Conservation (phyloP, 1,284 basidiomycete species). For the Puccinia horiana region DNA sequence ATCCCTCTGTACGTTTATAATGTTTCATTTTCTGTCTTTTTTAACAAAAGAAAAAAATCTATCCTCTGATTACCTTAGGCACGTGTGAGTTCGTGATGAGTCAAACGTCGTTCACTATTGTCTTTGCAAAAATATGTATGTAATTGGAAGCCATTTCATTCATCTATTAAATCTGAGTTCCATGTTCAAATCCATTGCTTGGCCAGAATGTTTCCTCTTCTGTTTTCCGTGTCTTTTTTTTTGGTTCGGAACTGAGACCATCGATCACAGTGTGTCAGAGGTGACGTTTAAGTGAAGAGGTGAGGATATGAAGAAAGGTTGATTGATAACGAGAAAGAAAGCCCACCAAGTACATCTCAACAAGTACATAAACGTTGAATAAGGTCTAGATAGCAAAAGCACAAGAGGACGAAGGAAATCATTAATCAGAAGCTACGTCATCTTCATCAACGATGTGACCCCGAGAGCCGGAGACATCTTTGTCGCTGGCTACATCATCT, state of each 20-base stretch:
- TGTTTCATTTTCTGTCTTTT: background rate
- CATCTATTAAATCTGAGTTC: background rate
- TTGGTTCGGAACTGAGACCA: background rate
- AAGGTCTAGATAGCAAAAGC: background rate
- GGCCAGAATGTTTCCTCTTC: background rate
- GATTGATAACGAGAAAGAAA: background rate
- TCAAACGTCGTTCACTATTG: background rate
- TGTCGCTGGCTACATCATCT: conserved; percentile 25
- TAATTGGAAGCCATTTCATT: background rate
- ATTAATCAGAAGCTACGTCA: conserved; percentile 25
- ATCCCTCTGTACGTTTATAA: background rate
- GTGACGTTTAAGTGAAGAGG: background rate
- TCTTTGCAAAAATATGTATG: background rate
- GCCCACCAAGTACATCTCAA: background rate
- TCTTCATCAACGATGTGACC: background rate
- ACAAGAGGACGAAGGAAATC: background rate
- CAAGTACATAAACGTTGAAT: background rate
- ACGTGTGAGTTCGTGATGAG: too few species aligned
- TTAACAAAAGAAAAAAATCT: background rate
- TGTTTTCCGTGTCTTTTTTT: background rate
- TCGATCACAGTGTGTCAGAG: background rate
- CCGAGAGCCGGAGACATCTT: background rate
- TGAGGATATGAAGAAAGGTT: background rate
- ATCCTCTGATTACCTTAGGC: background rate
- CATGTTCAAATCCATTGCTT: background rate